Conservation (phyloP, 1,284 basidiomycete genomes). For the Ceratobasidium sp. region DNA sequence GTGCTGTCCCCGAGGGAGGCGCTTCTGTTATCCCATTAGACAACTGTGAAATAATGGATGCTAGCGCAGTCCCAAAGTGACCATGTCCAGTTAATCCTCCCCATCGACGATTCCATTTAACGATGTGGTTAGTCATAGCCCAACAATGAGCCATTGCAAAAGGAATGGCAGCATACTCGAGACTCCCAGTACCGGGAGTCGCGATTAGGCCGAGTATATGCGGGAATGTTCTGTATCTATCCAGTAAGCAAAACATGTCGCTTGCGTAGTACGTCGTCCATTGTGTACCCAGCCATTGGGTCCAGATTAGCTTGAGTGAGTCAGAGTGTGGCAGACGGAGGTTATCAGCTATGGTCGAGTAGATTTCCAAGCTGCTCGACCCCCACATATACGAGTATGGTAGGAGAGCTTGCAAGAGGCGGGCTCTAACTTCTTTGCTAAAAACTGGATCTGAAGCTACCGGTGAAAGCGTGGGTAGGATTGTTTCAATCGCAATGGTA, state of each 20-base stretch:
- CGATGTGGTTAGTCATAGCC: constrained; percentile 1
- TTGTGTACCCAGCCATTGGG: neutral
- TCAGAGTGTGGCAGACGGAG: neutral
- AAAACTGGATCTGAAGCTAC: neutral
- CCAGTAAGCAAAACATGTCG: constrained; percentile 12
- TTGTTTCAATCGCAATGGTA: constrained; percentile 5
- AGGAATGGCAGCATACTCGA: constrained; percentile 5
- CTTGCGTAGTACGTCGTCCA: constrained; percentile 25
- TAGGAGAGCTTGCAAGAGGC: constrained; percentile 8
- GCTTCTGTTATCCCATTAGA: neutral
- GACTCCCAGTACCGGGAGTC: neutral
- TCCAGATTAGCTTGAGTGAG: neutral
- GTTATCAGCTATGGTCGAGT: constrained; percentile 2
- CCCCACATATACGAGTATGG: constrained; percentile 32
- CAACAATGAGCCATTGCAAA: constrained; percentile 13
- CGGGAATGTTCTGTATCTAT: constrained; percentile 2
- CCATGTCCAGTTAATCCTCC: neutral
- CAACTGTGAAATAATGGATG: constrained; percentile 7
- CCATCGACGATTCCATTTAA: neutral
- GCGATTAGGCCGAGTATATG: neutral
- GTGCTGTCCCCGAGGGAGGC: neutral
- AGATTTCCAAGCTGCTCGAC: neutral
- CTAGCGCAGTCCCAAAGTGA: neutral
- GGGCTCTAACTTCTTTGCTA: neutral
- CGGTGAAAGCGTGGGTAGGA: constrained; percentile 8